Conservation (phyloP, 192 early-diverging fungal genomes). For the Entophlyctis helioformis region DNA sequence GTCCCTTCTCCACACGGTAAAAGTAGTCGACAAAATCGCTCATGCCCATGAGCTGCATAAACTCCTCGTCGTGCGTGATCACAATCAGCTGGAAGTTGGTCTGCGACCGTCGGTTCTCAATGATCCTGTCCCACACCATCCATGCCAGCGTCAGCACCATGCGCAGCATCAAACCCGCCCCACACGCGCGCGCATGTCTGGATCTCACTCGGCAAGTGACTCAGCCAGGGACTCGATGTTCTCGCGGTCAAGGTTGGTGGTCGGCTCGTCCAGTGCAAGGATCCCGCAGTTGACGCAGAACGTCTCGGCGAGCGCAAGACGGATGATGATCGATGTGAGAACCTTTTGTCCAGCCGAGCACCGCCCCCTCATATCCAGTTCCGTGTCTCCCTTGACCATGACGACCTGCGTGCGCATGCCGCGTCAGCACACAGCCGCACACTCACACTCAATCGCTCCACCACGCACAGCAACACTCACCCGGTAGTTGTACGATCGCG, state of each 20-base stretch:
- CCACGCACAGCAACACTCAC: conserved; percentile 22
- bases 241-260: conserved; percentile 84
- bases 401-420: conserved; percentile 47
- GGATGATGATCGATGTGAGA: conserved; percentile 88
- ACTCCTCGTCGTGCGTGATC: conserved; percentile 97
- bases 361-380: conserved; percentile 87
- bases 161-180: too few species aligned
- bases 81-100: conserved; percentile 93
- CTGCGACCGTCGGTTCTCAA: conserved; percentile 64
- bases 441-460: background rate
- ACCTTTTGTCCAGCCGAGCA: conserved; percentile 97
- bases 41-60: conserved; percentile 70
- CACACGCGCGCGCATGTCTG: background rate
- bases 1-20: conserved; percentile 78
- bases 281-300: conserved; percentile 90
- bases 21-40: conserved; percentile 77
- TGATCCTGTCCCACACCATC: conserved; percentile 41
- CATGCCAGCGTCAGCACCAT: conserved; percentile 11
- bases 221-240: conserved; percentile 81
- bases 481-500: conserved; percentile 77
- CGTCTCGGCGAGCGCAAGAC: conserved; percentile 88
- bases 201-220: conserved; percentile 55
- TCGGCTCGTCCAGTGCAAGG: conserved; percentile 92
- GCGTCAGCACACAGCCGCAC: background rate
- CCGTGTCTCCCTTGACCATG: conserved; percentile 76